Evolutionary conservation across 108 stramenopile species (phyloP), one percentile per base, ranked within the genome.

Genomic region (Cylindrotheca closterium): DNA sequence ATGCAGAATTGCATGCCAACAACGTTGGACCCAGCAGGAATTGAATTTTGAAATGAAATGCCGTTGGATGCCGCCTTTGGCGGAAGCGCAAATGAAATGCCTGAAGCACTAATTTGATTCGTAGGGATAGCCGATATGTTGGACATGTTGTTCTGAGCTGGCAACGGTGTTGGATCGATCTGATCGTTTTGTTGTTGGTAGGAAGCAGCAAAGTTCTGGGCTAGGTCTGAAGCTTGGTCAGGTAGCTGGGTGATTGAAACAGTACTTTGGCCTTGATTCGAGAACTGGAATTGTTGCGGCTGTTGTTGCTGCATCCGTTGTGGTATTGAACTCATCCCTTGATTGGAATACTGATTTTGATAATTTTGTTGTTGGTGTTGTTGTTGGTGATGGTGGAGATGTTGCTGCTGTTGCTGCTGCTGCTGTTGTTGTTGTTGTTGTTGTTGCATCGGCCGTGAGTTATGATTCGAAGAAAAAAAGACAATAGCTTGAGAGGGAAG

Each of bases 391-490:
- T 2, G 18, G 47, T 2, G 30, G 3, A 59, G 24, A 37, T 42
- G 23, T 52, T 60, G n/a, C 21, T 55, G 54, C 42, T 71, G 70
- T 57, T 5, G 23, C 12, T 58, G 60, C 5, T 54, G 51, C n/a
- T 47, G 19, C 5, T 30, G 22, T 50, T 0, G 32, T 58, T 8
- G 42, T 23, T 58, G 34, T 27, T 54, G 74, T 30, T 48, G 55
- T 26, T 63, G 57, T 24, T 19, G 31, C 2, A 12, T 27, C n/a
- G 48, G 18, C 61, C 15, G 26, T 12, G 24, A 21, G 7, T 31
- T 23, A 1, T 24, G 1, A 22, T 52, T 22, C 1, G 23, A 25
- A 22, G 23, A 25, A 24, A 1, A 1, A 52, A 26, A 52, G 1
- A 23, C 51, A 24, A 5, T 23, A 23, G 51, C 24, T 4, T 52